Evolutionary conservation across 2,329 filamentous ascomycete species (phyloP).

Genomic region (Pseudocercospora crystallina): DNA sequence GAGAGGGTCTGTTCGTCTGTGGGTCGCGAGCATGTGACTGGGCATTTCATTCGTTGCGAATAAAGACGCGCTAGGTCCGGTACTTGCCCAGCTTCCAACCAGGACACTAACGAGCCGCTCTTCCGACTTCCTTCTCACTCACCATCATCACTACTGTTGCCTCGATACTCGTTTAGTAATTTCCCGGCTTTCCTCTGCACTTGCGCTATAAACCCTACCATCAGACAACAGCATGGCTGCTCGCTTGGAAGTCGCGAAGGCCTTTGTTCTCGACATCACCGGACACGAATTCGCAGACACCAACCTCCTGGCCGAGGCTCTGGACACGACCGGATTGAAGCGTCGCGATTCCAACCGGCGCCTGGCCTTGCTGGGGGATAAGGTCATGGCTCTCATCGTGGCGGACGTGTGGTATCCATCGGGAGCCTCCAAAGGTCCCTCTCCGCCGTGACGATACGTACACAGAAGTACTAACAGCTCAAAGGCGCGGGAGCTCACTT

Average conservation of each 20-base stretch:
- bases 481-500: not conserved
- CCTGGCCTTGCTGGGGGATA: slow-evolving; percentile 21
- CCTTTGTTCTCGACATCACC: not conserved
- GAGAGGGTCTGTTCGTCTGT: too few species aligned
- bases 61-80: too few species aligned
- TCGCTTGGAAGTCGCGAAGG: slow-evolving; percentile 35
- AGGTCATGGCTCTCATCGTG: slow-evolving; percentile 14
- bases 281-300: slow-evolving; percentile 7
- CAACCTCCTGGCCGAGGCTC: slow-evolving; percentile 13
- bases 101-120: too few species aligned
- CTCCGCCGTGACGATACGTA: not conserved
- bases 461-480: not conserved
- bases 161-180: too few species aligned
- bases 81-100: too few species aligned
- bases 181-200: too few species aligned
- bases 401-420: slow-evolving; percentile 19
- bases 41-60: too few species aligned
- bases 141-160: too few species aligned
- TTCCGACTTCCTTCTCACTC: too few species aligned
- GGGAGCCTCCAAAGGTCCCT: slow-evolving; percentile 11
- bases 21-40: too few species aligned
- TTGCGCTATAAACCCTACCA: too few species aligned
- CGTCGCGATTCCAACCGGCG: slow-evolving; percentile 16
- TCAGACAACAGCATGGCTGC: too few species aligned
- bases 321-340: slow-evolving; percentile 13